These are phyloP conservation scores for Babesia divergens DNA, from an alignment of 169 alveolate species.

Conservation along the genomic window DNA sequence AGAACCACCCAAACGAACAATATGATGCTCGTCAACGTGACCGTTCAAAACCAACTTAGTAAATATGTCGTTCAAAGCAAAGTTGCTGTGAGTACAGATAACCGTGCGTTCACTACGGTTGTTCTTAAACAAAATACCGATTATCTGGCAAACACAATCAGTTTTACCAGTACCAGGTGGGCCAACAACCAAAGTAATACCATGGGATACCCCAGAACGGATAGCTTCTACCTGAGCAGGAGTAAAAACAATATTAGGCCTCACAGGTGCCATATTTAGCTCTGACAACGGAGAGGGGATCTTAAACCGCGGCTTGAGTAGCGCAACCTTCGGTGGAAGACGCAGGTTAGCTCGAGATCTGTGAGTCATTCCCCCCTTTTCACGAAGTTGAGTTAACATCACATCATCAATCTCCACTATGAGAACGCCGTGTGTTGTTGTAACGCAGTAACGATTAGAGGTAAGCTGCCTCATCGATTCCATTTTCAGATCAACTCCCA, in stretches of 20 bases:
- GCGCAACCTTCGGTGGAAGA: slow-evolving; percentile 10
- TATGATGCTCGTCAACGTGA: slow-evolving; percentile 84
- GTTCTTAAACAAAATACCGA: slow-evolving; percentile 84
- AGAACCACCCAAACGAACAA: slow-evolving; percentile 90
- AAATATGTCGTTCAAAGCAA: slow-evolving; percentile 90
- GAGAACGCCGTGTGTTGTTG: neutral
- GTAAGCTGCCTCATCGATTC: neutral
- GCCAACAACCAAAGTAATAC: slow-evolving; percentile 89
- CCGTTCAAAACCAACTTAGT: slow-evolving; percentile 83
- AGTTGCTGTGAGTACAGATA: slow-evolving; percentile 84
- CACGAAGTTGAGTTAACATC: neutral
- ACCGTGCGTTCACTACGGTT: slow-evolving; percentile 84
- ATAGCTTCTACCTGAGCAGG: slow-evolving; percentile 84
- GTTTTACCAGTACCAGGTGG: slow-evolving; percentile 93
- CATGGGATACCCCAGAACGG: slow-evolving; percentile 85
- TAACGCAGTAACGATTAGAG: neutral
- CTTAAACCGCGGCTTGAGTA: slow-evolving; percentile 3
- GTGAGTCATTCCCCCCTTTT: slow-evolving; percentile 3
- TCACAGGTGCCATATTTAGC: neutral
- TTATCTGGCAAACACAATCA: slow-evolving; percentile 89
- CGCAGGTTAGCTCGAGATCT: neutral
- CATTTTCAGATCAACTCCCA: neutral
- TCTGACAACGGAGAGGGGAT: neutral
- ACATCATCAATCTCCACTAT: slow-evolving; percentile 1
- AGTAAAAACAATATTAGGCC: slow-evolving; percentile 58